Evolutionary conservation across 768 basidiomycete species (phyloP).

Genomic region (Tylopilus felleus): DNA sequence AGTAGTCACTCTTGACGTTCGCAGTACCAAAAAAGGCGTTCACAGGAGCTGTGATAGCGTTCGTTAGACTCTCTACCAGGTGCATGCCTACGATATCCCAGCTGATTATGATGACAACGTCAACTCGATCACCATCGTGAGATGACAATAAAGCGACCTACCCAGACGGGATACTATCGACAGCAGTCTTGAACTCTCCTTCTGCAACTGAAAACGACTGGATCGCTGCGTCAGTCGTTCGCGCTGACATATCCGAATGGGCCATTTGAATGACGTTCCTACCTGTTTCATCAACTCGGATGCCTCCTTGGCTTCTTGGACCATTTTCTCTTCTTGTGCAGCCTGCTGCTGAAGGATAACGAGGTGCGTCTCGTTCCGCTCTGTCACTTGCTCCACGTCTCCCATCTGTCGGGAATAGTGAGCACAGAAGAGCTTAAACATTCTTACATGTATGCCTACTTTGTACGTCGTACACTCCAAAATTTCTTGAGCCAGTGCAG

Average conservation of each 20-base stretch:
- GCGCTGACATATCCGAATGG: neutral
- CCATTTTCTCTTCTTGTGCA: constrained; percentile 12
- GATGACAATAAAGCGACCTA: neutral
- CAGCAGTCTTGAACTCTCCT: constrained; percentile 14
- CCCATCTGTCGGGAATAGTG: constrained; percentile 6
- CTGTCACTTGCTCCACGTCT: constrained; percentile 8
- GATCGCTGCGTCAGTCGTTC: neutral
- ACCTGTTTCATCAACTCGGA: constrained; percentile 19
- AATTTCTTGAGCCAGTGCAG: constrained; percentile 18
- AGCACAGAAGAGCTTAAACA: neutral
- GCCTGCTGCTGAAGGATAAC: constrained; percentile 13
- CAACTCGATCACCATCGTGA: neutral
- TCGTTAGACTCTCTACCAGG: neutral
- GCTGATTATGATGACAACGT: neutral
- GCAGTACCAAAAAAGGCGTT: neutral
- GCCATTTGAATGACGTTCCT: neutral
- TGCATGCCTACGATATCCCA: neutral
- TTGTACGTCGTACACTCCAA: constrained; percentile 20
- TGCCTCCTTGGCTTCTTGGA: constrained; percentile 13
- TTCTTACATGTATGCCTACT: neutral
- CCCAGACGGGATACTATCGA: constrained; percentile 15
- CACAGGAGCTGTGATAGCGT: neutral
- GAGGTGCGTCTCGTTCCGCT: constrained; percentile 16
- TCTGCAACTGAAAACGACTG: constrained; percentile 17
- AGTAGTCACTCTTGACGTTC: neutral